Evolutionary conservation across 495 filamentous ascomycete genomes (phyloP), one percentile per base, ranked within the genome.

Genomic region (Monascus purpureus): DNA sequence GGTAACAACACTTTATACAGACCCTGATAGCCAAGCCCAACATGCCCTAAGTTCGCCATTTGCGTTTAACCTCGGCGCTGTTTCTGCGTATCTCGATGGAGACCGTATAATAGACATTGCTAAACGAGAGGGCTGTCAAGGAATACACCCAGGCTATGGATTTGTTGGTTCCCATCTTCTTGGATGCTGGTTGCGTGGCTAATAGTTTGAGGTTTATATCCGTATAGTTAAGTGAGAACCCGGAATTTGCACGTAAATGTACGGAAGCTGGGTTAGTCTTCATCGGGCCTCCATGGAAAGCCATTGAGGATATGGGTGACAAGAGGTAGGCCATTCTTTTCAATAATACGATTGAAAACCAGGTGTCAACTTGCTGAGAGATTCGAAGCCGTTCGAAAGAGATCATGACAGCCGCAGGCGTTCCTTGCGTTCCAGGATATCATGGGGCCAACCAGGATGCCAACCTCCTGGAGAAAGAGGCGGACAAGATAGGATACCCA

Each of bases 291-390:
- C 86, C 90, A 18, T 81, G 79, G 55, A 68, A 77, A 38, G 92
- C 92, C 5, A 99, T 99, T 56, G 82, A 88, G 41, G 81, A 87
- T 22, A 96, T 99, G 90, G 90, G 90, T 25, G 83, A 94, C 50
- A 99, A 99, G 62, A 85, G 80, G 57, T 75, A 70, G 20, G 46
- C 22, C 12, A 15, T 5, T 9, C 2, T 8, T 24, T 17, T 13
- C 8, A 8, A 2, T 11, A 7, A 17, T 14, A n/a, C 8, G 34
- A 6, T n/a, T n/a, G n/a, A n/a, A n/a, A n/a, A n/a, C n/a, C n/a
- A n/a, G n/a, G n/a, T n/a, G n/a, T n/a, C 4, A 28, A 2, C 25
- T 36, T 18, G 28, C 28, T 44, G 25, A 52, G 8, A 11, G 12
- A 4, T 14, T 9, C 35, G 18, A 14, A 80, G 77, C 36, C 68